Conservation (phyloP, 495 filamentous ascomycete species). For the Lasiosphaeria miniovina region DNA sequence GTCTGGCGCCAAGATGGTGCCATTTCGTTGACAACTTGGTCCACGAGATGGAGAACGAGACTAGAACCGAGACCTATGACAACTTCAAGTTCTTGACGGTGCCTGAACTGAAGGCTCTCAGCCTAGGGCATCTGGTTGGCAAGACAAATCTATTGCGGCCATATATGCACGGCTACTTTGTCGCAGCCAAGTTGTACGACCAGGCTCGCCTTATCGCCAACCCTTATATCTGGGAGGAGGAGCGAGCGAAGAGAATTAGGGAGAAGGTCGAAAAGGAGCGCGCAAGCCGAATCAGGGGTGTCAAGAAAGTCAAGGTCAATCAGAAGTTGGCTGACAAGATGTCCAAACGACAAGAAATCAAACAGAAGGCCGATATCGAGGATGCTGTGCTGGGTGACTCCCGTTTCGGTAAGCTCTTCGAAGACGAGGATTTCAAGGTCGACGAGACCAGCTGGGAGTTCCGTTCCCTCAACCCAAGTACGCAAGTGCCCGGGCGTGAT, state of each 20-base stretch:
- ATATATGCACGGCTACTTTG: slow-evolving; percentile 99
- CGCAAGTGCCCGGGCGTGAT: slow-evolving; percentile 32
- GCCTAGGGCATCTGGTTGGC: slow-evolving; percentile 81
- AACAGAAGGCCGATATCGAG: slow-evolving; percentile 60
- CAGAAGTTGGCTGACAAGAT: slow-evolving; percentile 80
- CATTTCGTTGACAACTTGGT: slow-evolving; percentile 94
- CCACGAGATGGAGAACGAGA: slow-evolving; percentile 91
- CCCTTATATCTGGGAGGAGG: slow-evolving; percentile 87
- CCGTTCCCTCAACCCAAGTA: slow-evolving; percentile 81
- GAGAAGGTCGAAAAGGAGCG: slow-evolving; percentile 94
- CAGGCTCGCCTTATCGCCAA: slow-evolving; percentile 90
- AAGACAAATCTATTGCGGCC: slow-evolving; percentile 82
- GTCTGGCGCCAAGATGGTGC: slow-evolving; percentile 89
- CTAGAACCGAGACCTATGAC: slow-evolving; percentile 79
- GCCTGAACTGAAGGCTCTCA: slow-evolving; percentile 75
- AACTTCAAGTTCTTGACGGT: slow-evolving; percentile 97
- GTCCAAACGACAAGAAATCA: slow-evolving; percentile 73
- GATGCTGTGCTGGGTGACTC: slow-evolving; percentile 69
- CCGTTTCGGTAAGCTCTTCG: slow-evolving; percentile 85
- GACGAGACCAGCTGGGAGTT: slow-evolving; percentile 91
- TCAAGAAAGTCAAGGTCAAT: slow-evolving; percentile 91
- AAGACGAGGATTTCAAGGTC: slow-evolving; percentile 87
- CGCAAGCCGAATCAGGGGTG: slow-evolving; percentile 84
- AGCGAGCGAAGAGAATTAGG: slow-evolving; percentile 79
- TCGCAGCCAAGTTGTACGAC: slow-evolving; percentile 87